phyloP scores from a whole-genome alignment of 768 basidiomycete genomes.

The Lentinula sp. region DNA sequence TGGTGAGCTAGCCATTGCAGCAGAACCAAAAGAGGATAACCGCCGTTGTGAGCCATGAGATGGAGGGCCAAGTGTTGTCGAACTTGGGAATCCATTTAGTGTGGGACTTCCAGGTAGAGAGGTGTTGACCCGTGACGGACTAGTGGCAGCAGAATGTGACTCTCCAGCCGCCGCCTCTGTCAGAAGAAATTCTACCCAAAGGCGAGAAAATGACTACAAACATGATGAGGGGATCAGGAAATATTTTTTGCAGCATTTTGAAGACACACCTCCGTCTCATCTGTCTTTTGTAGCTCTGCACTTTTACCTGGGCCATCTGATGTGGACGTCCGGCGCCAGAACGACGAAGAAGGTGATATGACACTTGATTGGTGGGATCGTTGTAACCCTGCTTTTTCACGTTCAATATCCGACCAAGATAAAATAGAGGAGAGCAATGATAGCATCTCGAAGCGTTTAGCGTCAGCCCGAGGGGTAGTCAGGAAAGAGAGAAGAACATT shows the following conservation, averaged over 20 bases:
- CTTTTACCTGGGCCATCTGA: slow-evolving; percentile 31
- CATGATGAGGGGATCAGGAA: not conserved
- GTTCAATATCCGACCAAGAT: slow-evolving; percentile 88
- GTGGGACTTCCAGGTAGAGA: slow-evolving; percentile 34
- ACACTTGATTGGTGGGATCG: slow-evolving; percentile 25
- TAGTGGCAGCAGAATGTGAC: slow-evolving; percentile 16
- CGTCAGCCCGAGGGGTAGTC: slow-evolving; percentile 82
- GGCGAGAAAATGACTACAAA: slow-evolving; percentile 87
- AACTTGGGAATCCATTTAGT: slow-evolving; percentile 14
- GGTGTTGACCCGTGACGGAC: slow-evolving; percentile 23
- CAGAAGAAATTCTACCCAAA: slow-evolving; percentile 97
- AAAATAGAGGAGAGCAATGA: slow-evolving; percentile 82
- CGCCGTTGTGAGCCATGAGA: slow-evolving; percentile 24
- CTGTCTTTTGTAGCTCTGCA: slow-evolving; percentile 67
- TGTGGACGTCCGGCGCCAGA: slow-evolving; percentile 36
- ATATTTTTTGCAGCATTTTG: not conserved
- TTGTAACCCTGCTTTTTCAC: slow-evolving; percentile 86
- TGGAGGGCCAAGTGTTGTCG: slow-evolving; percentile 18
- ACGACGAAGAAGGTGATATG: slow-evolving; percentile 21
- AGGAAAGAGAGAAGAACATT: slow-evolving; percentile 92
- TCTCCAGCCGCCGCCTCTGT: slow-evolving; percentile 71
- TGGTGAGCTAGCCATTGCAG: slow-evolving; percentile 34
- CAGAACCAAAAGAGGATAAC: slow-evolving; percentile 30
- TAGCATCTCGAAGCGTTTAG: slow-evolving; percentile 97
- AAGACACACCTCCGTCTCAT: slow-evolving; percentile 71